Base-by-base conservation (phyloP, 441 rosid genomes). In the Hura crepitans region DNA sequence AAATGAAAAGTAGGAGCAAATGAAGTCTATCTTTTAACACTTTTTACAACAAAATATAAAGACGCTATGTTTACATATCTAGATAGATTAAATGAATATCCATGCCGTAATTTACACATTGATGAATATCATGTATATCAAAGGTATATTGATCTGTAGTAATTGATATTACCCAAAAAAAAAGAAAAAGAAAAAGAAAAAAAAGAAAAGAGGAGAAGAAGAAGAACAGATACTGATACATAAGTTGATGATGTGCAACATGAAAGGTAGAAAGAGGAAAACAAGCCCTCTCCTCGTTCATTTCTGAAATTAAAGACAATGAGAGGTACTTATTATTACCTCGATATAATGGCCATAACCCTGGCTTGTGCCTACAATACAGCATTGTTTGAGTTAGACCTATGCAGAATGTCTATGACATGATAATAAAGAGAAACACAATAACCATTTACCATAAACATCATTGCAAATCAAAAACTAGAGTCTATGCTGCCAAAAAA, bases 291-390 rank as follows among this genome's bases (percentile, higher is more conserved):
- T 14, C 18, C 39, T 59, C 10, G 4, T 51, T 70, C 22, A 69
- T n/a, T 30, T 53, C 28, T 23, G 22, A 18, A 30, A 47, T 49
- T 49, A 51, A 70, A 70, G 60, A 17, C 5, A 35, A 47, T 11
- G 43, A 2, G 50, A 9, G 28, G 1, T 43, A 22, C 62, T 54
- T 39, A 59, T n/a, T 23, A 63, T 76, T 88, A 92, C 97, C 99
- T 89, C 99, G 94, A 85, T 95, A 95, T 58, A 95, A 80, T 59
- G 99, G 99, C 99, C 99, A 95, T 77, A 95, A 70, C 71, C 86
- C 89, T 12, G 87, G 96, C 60, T 82, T 89, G 81, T 76, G 46
- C 89, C 99, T 92, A 79, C 81, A 83, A 75, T 63, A 83, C 23
- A 47, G 47, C 70, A 75, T 65, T 14, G 66, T 25, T 27, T 70